phyloP scores from a whole-genome alignment of 2,329 filamentous ascomycete species.

The Paraphaeosphaeria minitans region DNA sequence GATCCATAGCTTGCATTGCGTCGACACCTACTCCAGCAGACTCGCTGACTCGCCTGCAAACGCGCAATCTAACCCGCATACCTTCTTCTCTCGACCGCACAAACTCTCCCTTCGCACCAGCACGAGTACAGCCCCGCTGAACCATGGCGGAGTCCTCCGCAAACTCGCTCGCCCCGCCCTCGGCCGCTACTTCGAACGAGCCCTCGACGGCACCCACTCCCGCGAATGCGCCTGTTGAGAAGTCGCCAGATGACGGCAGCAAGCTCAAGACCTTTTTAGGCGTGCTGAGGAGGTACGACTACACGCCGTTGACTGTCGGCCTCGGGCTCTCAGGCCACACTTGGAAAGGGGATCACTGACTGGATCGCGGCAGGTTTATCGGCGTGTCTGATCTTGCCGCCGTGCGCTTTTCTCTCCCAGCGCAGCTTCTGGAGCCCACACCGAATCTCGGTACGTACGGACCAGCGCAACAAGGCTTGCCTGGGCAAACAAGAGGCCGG shows the following conservation, averaged over 20 bases:
- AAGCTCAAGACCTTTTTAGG: conserved; percentile 88
- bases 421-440: conserved; percentile 92
- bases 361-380: conserved; percentile 71
- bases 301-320: conserved; percentile 34
- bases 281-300: conserved; percentile 82
- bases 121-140: conserved; percentile 7
- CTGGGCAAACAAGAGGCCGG: background rate
- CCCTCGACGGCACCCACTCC: conserved; percentile 45
- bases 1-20: background rate
- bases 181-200: conserved; percentile 41
- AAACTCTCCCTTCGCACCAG: background rate
- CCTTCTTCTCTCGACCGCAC: background rate
- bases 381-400: conserved; percentile 94
- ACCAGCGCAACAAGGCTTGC: background rate
- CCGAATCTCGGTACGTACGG: conserved; percentile 74
- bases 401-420: conserved; percentile 93
- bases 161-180: conserved; percentile 30
- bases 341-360: conserved; percentile 10
- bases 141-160: conserved; percentile 42
- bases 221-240: conserved; percentile 51
- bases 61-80: background rate
- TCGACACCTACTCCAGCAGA: background rate
- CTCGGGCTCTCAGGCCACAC: background rate
- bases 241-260: conserved; percentile 75
- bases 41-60: background rate